Base-by-base conservation (phyloP, 495 filamentous ascomycete genomes). In the Melanomma pulvis-pyrius region DNA sequence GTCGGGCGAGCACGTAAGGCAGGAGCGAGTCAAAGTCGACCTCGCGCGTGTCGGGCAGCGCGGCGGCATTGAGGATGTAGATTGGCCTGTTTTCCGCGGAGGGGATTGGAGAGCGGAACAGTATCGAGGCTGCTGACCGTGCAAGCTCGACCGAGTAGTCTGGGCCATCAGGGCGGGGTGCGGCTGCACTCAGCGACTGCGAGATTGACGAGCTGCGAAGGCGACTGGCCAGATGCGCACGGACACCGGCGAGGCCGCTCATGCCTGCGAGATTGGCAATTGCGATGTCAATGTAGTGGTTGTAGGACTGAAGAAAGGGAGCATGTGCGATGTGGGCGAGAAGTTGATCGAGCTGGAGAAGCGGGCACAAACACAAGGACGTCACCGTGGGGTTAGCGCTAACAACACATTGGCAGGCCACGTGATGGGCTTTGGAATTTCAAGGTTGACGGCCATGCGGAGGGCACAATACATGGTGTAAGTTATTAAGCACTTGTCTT, bases 51-150 rank as follows among this genome's bases (percentile, higher is more conserved):
- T 84, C 82, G 9, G 83, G 83, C 54, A 86, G 81, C 13, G 81
- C 84, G n/a, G 81, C 81, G 2, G 82, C 80, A 63, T 82, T 83
- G 51, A 86, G 78, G 17, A 85, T 77, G 71, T 81, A 80, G 61
- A 85, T 61, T 9, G 83, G 81, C 7, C 80, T 76, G 9, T 79
- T 77, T 17, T 74, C 72, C 32, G 70, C 67, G 1, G 81, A 82
- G 30, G 79, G 77, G 25, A 79, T 69, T 0, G 83, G 83, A 3
- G 81, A 83, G 13, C 77, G 78, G 62, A 82, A 86, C 46, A 86
- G 75, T 61, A 84, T 83, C 49, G 73, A 74, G 5, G 74, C 68
- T 6, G 81, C 81, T 19, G 77, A 61, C 21, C 66, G 61, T 17
- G 79, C 79, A 21, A 82, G 77, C 21, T 50, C 39, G 0, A 60